Evolutionary conservation across 1,139 yeast genomes (phyloP).

Genomic region (Pichia sp.): DNA sequence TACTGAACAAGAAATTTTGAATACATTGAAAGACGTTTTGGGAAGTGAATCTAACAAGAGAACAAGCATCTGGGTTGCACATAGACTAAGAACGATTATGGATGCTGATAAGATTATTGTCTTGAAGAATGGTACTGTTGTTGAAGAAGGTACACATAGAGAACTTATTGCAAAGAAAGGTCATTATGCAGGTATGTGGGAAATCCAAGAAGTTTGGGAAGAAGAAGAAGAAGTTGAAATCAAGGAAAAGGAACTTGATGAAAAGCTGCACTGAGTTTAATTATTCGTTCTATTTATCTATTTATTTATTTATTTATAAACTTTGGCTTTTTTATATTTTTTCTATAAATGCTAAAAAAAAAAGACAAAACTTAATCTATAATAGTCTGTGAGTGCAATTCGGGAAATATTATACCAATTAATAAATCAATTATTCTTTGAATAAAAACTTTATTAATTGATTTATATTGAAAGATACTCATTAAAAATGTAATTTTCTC

Average conservation of each 20-base stretch:
- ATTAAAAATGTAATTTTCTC: slow-evolving; percentile 25
- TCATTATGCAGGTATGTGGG: slow-evolving; percentile 77
- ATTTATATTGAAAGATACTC: slow-evolving; percentile 31
- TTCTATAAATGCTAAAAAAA: not conserved
- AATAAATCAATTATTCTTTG: slow-evolving; percentile 35
- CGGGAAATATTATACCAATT: slow-evolving; percentile 35
- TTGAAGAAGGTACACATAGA: slow-evolving; percentile 81
- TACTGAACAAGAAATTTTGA: slow-evolving; percentile 79
- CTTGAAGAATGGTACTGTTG: slow-evolving; percentile 67
- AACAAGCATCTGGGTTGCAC: slow-evolving; percentile 91
- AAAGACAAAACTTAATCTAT: not conserved
- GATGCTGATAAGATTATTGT: slow-evolving; percentile 94
- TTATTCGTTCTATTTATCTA: not conserved
- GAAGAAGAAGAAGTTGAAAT: slow-evolving; percentile 36
- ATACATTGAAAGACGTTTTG: slow-evolving; percentile 48
- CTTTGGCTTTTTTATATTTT: not conserved
- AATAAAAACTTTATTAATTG: slow-evolving; percentile 37
- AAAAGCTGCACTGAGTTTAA: not conserved
- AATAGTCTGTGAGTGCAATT: slow-evolving; percentile 17
- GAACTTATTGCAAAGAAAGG: slow-evolving; percentile 51
- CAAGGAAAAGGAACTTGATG: slow-evolving; percentile 19
- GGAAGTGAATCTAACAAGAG: slow-evolving; percentile 38
- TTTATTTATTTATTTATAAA: slow-evolving; percentile 1
- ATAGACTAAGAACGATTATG: slow-evolving; percentile 85
- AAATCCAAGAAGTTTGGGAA: slow-evolving; percentile 79